phyloP scores from a whole-genome alignment of 345 rosid species.

The Eucalyptus marginata region DNA sequence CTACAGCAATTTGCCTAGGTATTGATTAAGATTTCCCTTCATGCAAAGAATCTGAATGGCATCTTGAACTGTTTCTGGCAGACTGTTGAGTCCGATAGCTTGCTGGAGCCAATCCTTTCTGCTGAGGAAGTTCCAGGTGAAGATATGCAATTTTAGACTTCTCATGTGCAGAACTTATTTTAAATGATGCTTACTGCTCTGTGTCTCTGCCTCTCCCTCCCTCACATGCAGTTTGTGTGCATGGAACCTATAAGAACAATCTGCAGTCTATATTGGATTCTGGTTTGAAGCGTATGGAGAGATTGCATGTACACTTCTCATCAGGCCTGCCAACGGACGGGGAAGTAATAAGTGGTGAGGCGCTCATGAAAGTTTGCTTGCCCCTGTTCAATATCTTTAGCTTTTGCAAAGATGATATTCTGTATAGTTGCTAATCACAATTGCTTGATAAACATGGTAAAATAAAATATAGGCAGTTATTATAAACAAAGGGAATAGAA shows the following conservation, averaged over 20 bases:
- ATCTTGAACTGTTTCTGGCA: constrained; percentile 9
- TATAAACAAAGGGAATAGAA: background rate
- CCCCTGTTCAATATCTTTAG: background rate
- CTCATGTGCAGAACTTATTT: background rate
- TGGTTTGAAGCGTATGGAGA: constrained; percentile 77
- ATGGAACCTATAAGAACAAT: constrained; percentile 75
- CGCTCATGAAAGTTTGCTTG: background rate
- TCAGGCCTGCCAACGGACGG: constrained; percentile 77
- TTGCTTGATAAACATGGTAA: background rate
- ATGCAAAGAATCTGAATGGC: background rate
- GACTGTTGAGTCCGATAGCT: constrained; percentile 72
- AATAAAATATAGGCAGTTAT: background rate
- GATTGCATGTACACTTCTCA: constrained; percentile 86
- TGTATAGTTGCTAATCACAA: background rate
- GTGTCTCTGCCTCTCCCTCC: background rate
- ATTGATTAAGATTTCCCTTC: background rate
- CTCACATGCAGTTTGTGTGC: constrained; percentile 61
- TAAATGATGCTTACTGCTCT: background rate
- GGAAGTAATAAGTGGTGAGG: constrained; percentile 74
- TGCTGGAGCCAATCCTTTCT: constrained; percentile 59
- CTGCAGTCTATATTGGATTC: constrained; percentile 61
- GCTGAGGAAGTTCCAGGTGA: constrained; percentile 65
- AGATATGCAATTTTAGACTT: background rate
- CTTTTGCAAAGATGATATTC: background rate
- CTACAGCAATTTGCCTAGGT: background rate